Evolutionary conservation across 2,329 filamentous ascomycete species (phyloP), one percentile per base, ranked within the genome.

Genomic region (Pseudodiploospora longispora): DNA sequence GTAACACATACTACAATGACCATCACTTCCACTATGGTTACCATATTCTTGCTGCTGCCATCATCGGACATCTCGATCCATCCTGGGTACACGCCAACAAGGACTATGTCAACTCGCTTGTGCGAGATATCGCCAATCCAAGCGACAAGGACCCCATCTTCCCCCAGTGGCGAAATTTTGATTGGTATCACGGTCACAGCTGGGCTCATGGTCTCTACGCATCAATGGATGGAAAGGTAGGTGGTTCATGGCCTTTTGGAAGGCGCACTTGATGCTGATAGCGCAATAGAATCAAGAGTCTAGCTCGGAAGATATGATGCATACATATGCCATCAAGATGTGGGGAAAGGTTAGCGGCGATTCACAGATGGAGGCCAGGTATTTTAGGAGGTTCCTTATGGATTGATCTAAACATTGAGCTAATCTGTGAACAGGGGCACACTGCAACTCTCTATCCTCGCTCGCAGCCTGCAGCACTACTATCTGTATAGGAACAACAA

Each of bases 141-240:
- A 82, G 78, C 53, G 59, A 71, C 3, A 61, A 74, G 12, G 90
- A 95, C 59, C 70, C 74, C 29, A 80, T 80, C 54, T 97, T 94
- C 63, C 90, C 91, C 0, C 82, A 87, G 53, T 90, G 77, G 49
- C 79, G 93, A 40, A 79, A 73, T 45, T 97, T 96, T 58, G 93
- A 97, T 65, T 96, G 88, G 87, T 97, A 83, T 62, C 82, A 94
- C 57, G 93, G 91, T 2, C 93, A 97, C 71, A 89, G 84, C 47
- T 96, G 91, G 88, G 91, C 91, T 3, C 88, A 87, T 44, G 86
- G 86, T 1, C 66, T 91, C 5, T 86, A 80, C 55, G 77, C 85
- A 49, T 73, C 76, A 33, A 70, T 69, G 44, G 85, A 91, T 60
- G 86, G 87, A 48, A 90, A 90, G 66, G 80, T 70, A 38, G 42